phyloP scores from a whole-genome alignment of 2,329 filamentous ascomycete genomes.

The Pestalotiopsis sp. region DNA sequence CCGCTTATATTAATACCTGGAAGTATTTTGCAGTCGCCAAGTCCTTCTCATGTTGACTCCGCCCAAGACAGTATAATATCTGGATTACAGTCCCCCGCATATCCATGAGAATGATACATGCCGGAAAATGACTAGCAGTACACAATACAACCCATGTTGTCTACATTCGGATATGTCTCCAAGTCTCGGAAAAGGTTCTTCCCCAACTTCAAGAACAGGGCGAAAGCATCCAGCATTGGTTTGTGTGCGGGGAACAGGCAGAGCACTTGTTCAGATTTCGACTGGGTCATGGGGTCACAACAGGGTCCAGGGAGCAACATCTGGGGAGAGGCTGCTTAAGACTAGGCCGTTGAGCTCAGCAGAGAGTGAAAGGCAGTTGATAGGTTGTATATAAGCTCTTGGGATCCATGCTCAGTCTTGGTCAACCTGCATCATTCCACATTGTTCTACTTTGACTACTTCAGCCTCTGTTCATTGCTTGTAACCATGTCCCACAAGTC shows the following conservation, averaged over 20 bases:
- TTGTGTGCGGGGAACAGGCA: background rate
- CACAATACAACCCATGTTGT: background rate
- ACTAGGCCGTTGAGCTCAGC: background rate
- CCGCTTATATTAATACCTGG: background rate
- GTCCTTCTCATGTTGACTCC: background rate
- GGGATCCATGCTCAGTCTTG: background rate
- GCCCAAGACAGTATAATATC: background rate
- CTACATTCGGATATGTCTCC: background rate
- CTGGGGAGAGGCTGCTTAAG: background rate
- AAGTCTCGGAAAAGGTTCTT: background rate
- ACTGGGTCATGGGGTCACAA: too few species aligned
- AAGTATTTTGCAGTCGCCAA: background rate
- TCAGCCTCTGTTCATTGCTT: background rate
- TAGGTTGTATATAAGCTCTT: background rate
- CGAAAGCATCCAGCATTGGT: background rate
- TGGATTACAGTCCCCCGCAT: background rate
- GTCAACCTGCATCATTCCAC: background rate
- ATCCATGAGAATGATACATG: background rate
- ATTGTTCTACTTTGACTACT: background rate
- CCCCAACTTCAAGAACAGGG: background rate
- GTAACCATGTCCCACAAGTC: constrained; percentile 7
- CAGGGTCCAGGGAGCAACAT: background rate
- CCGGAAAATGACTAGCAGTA: background rate
- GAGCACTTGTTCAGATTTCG: background rate
- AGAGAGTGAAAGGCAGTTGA: background rate